These are phyloP conservation scores for Oryza meyeriana DNA, from an alignment of 176 grass and related monocot species.

Conservation along the genomic window DNA sequence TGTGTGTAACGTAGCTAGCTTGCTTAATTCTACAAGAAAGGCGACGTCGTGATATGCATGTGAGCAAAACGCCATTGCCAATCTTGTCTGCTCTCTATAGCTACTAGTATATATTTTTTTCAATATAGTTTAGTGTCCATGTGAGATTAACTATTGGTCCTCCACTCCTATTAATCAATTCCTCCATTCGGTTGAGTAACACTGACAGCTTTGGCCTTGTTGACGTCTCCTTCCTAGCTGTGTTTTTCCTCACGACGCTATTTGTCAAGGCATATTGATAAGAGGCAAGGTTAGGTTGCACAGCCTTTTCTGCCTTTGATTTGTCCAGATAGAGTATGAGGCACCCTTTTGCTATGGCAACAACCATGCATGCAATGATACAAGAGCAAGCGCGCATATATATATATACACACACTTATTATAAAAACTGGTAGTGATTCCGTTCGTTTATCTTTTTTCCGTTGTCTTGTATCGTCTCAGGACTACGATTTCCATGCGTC, in stretches of 20 bases:
- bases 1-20: neutral
- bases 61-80: neutral
- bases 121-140: neutral
- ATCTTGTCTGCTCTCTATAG: neutral
- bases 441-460: too few relatives aligned
- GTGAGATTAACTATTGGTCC: neutral
- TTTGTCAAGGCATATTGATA: conserved; percentile 38
- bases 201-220: conserved; percentile 26
- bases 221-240: neutral
- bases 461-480: too few relatives aligned
- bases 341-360: neutral
- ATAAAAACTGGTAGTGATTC: too few relatives aligned
- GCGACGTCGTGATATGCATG: conserved; percentile 16
- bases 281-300: conserved; percentile 27
- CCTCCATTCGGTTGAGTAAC: neutral
- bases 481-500: too few relatives aligned
- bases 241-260: neutral
- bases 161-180: neutral
- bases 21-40: conserved; percentile 36
- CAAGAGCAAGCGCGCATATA: too few relatives aligned
- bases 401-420: too few relatives aligned
- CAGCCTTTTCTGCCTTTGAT: conserved; percentile 3
- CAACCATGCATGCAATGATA: neutral
- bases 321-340: neutral
- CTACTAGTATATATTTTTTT: neutral